Base-by-base conservation (phyloP, 192 early-diverging fungal species). In the Podila epigama region DNA sequence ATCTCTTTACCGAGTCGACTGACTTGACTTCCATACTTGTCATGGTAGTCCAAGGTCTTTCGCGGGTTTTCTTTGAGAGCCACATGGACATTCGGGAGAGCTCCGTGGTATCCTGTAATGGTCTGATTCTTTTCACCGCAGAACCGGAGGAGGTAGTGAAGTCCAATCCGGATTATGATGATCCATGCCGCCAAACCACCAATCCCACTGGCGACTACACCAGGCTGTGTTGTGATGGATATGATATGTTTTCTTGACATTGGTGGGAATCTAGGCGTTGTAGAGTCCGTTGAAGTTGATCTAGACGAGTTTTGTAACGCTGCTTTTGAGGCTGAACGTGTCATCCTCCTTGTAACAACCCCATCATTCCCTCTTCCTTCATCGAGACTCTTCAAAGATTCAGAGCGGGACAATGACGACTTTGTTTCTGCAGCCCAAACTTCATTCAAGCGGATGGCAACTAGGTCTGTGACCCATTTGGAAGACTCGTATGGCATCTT, bases 151-250 rank as follows among this genome's bases (percentile, higher is more conserved):
- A 79, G 51, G 42, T 65, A 66, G 20, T 67, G 63, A 5, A 80
- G 39, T 13, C 36, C 39, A 1, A 41, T 31, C 44, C 67, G 63
- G 51, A 79, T 69, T 55, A 58, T 59, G 0, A 60, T 60, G 9
- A 87, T 79, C 81, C 79, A 84, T 10, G 31, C 4, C 7, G 83
- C 67, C n/a, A 87, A 55, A 20, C 70, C 60, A 22, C 77, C 85
- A 58, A 87, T 84, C 4, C 75, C 79, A 40, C 75, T 84, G 4
- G 84, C 85, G 3, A 86, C 87, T 8, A 88, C 82, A 16, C 87
- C 87, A 48, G 87, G 87, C 29, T 83, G 79, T 20, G 87, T 88
- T 13, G 72, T 66, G 35, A 84, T 75, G 8, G 81, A 86, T 27
- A 66, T 51, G 35, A 88, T 83, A 27, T 77, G 53, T 31, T 55